phyloP scores from a whole-genome alignment of 768 basidiomycete species.

The Ramaria rubella region DNA sequence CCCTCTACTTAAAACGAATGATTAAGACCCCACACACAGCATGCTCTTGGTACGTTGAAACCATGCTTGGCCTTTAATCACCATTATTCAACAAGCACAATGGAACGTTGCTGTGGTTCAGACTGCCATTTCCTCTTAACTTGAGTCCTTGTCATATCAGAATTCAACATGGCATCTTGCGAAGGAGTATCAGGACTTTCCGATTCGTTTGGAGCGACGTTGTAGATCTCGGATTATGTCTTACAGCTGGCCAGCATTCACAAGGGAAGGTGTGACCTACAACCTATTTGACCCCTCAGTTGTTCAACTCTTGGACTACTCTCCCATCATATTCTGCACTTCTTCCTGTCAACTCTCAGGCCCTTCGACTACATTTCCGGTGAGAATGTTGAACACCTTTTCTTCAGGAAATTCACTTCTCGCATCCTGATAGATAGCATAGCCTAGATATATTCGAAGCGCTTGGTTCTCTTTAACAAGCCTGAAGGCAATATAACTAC shows the following conservation, averaged over 20 bases:
- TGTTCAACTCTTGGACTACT: conserved; percentile 41
- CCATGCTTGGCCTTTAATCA: background rate
- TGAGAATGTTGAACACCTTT: too few species aligned
- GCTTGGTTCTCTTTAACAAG: background rate
- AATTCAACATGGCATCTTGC: conserved; percentile 49
- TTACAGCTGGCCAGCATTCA: conserved; percentile 43
- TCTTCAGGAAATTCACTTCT: too few species aligned
- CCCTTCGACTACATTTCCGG: background rate
- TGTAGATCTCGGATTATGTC: conserved; percentile 49
- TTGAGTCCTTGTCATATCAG: conserved; percentile 42
- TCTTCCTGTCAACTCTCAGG: conserved; percentile 41
- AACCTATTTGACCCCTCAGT: conserved; percentile 43
- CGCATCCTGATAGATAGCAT: too few species aligned
- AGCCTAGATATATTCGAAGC: background rate
- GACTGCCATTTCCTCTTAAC: conserved; percentile 26
- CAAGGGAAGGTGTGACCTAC: conserved; percentile 46
- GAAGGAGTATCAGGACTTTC: conserved; percentile 44
- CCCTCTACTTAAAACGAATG: too few species aligned
- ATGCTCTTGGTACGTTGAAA: background rate
- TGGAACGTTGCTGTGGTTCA: conserved; percentile 44
- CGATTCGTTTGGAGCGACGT: conserved; percentile 43
- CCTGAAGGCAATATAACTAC: background rate
- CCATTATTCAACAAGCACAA: conserved; percentile 33
- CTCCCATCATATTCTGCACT: conserved; percentile 46
- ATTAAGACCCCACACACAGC: background rate